These are phyloP conservation scores for Diaporthe vexans DNA, from an alignment of 2,329 filamentous ascomycete genomes.

Conservation along the genomic window DNA sequence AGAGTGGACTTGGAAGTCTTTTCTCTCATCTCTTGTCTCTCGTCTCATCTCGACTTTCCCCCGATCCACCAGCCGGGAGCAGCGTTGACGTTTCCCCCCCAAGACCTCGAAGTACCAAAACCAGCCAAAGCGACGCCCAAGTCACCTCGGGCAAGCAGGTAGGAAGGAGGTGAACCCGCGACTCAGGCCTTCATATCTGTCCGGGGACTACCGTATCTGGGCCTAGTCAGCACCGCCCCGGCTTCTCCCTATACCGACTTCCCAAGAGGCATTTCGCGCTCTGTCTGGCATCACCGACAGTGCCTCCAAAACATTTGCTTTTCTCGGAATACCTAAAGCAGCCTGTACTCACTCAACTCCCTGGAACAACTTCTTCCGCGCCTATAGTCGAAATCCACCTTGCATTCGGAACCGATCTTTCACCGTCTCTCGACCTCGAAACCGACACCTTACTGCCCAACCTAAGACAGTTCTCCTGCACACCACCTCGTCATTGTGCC, in stretches of 20 bases:
- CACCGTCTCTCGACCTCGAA: not conserved
- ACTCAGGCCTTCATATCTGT: slow-evolving; percentile 12
- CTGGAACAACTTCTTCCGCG: not conserved
- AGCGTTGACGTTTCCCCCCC: not conserved
- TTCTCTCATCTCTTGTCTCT: not conserved
- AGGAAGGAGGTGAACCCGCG: slow-evolving; percentile 17
- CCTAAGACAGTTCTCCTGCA: not conserved
- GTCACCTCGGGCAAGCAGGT: not conserved
- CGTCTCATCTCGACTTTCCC: not conserved
- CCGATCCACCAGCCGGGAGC: not conserved
- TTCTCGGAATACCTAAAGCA: slow-evolving; percentile 4
- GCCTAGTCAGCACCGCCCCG: slow-evolving; percentile 13
- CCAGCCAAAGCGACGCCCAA: slow-evolving; percentile 2
- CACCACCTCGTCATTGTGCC: slow-evolving; percentile 10
- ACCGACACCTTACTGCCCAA: not conserved
- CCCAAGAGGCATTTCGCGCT: slow-evolving; percentile 16
- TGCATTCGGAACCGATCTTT: not conserved
- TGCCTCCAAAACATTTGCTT: not conserved
- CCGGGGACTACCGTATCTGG: not conserved
- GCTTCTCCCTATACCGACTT: slow-evolving; percentile 11
- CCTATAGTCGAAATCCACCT: not conserved
- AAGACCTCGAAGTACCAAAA: slow-evolving; percentile 3
- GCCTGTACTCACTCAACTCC: slow-evolving; percentile 2
- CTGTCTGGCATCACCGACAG: not conserved
- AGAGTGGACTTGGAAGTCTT: not conserved